Conservation (phyloP, 148 eudicot species). For the Camellia japonica region DNA sequence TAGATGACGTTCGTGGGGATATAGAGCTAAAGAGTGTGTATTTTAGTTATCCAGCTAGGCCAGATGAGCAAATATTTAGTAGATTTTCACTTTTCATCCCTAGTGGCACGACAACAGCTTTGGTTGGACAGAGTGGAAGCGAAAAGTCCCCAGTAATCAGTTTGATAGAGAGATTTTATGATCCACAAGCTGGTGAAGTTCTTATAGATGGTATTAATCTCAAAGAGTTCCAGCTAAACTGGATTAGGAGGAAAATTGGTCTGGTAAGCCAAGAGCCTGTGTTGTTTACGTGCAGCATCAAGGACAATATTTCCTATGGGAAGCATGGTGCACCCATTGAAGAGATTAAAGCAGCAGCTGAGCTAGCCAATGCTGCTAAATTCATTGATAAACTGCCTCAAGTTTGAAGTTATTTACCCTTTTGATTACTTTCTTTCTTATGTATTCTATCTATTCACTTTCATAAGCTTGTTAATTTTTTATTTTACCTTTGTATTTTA, state of each 20-base stretch:
- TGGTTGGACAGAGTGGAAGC: conserved; percentile 76
- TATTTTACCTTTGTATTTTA: neutral
- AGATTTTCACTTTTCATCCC: conserved; percentile 53
- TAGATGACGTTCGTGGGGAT: conserved; percentile 63
- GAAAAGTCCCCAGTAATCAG: conserved; percentile 73
- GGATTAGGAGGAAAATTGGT: conserved; percentile 64
- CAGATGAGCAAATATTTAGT: conserved; percentile 48
- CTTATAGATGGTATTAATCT: conserved; percentile 61
- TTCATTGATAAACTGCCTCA: conserved; percentile 65
- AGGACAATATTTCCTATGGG: conserved; percentile 66
- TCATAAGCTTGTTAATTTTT: neutral
- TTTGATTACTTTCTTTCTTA: too few relatives aligned
- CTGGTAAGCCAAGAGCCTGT: conserved; percentile 80
- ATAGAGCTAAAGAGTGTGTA: conserved; percentile 47
- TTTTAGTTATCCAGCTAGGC: conserved; percentile 68
- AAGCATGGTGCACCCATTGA: conserved; percentile 51
- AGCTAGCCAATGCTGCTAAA: conserved; percentile 63
- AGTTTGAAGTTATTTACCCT: conserved; percentile 35
- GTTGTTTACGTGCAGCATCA: conserved; percentile 54
- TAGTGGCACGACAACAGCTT: conserved; percentile 62
- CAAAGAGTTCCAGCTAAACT: conserved; percentile 57
- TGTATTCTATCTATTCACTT: too few relatives aligned
- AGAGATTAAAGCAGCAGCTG: conserved; percentile 58
- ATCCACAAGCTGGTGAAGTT: conserved; percentile 65
- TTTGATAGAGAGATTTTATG: conserved; percentile 70